Conservation (phyloP, 257 asterid genomes). For the Solanum chilense region DNA sequence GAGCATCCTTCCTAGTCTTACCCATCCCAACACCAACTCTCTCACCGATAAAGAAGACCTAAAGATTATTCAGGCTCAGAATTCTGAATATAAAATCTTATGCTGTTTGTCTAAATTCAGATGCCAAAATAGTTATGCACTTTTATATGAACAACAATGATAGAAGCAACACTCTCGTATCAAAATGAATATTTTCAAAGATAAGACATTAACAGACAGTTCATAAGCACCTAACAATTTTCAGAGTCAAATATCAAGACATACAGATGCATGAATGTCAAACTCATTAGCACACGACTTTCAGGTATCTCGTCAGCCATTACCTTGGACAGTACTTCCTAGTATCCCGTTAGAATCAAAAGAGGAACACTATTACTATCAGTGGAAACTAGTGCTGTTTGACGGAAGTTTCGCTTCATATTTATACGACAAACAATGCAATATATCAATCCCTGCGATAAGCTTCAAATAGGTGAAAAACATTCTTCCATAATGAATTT, state of each 20-base stretch:
- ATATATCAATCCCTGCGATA: neutral
- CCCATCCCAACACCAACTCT: conserved; percentile 88
- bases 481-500: neutral
- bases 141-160: neutral
- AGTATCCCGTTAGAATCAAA: neutral
- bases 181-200: neutral
- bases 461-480: neutral
- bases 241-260: neutral
- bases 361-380: neutral
- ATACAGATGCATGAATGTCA: neutral
- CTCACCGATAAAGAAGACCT: conserved; percentile 85
- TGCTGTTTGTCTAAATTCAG: neutral
- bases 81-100: conserved; percentile 4
- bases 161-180: neutral
- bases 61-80: conserved; percentile 19
- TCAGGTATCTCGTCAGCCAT: neutral
- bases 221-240: neutral
- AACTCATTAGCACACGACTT: neutral
- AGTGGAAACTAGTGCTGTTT: neutral
- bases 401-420: neutral
- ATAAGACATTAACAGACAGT: neutral
- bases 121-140: neutral
- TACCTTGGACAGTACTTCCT: neutral
- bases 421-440: neutral
- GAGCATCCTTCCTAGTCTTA: conserved; percentile 90